Evolutionary conservation across 2,329 filamentous ascomycete genomes (phyloP).

Genomic region (Neofusicoccum umdonicola): DNA sequence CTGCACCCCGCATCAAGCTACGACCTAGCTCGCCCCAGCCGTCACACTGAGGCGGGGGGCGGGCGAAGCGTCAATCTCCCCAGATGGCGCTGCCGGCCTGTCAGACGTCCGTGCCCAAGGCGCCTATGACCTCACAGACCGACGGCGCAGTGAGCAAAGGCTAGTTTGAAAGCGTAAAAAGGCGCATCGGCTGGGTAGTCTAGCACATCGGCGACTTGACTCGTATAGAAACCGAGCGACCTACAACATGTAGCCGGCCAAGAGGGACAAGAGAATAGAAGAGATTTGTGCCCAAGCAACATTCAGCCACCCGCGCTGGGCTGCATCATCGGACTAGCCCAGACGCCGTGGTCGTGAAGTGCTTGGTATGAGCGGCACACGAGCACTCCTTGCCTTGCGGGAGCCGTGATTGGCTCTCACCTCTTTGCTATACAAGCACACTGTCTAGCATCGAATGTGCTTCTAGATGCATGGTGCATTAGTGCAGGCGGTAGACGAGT

Average conservation of each 20-base stretch:
- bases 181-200: background rate
- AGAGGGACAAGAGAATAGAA: background rate
- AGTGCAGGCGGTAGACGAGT: background rate
- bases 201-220: too few species aligned
- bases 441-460: background rate
- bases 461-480: background rate
- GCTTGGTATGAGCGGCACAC: background rate
- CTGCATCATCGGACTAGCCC: background rate
- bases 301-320: background rate
- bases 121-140: background rate
- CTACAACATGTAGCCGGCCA: background rate
- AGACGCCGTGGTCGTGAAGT: background rate
- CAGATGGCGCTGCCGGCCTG: background rate
- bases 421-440: too few species aligned
- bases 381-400: too few species aligned
- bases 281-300: background rate
- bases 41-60: background rate
- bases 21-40: background rate
- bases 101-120: background rate
- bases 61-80: background rate
- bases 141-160: background rate
- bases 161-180: background rate
- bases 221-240: background rate
- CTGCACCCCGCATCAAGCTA: constrained; percentile 9
- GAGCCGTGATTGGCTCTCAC: too few species aligned